Conservation (phyloP, 352 stramenopile species). For the Phytophthora megakarya region DNA sequence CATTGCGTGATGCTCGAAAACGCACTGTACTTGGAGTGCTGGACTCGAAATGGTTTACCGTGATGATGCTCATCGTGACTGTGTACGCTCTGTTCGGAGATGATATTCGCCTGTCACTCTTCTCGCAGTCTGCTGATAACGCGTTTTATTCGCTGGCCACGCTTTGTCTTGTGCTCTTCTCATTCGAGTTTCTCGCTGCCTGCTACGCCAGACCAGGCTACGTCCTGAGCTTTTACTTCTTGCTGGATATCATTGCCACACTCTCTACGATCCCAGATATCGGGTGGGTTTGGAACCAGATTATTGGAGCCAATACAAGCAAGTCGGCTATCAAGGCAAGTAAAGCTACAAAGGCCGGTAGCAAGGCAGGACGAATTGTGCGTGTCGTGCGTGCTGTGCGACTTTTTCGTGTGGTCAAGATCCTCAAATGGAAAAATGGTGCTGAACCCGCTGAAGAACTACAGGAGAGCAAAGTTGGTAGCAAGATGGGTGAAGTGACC, state of each 20-base stretch:
- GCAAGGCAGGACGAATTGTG: conserved; percentile 86
- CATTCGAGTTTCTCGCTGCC: conserved; percentile 86
- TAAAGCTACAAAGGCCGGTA: conserved; percentile 72
- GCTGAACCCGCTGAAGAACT: conserved; percentile 38
- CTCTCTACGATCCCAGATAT: conserved; percentile 88
- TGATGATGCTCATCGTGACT: conserved; percentile 91
- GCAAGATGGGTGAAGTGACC: conserved; percentile 89
- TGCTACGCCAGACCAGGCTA: conserved; percentile 80
- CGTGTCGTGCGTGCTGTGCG: conserved; percentile 81
- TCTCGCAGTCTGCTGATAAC: conserved; percentile 75
- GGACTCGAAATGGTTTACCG: conserved; percentile 74
- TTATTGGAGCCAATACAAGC: conserved; percentile 63
- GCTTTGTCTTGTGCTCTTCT: conserved; percentile 89
- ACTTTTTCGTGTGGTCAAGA: conserved; percentile 87
- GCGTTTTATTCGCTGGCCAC: conserved; percentile 86
- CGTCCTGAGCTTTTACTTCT: conserved; percentile 92
- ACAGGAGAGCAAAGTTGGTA: conserved; percentile 89
- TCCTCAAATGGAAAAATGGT: conserved; percentile 86
- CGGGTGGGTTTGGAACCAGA: conserved; percentile 77
- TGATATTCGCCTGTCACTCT: conserved; percentile 86
- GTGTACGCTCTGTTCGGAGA: conserved; percentile 93
- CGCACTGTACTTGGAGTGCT: conserved; percentile 53
- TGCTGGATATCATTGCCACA: conserved; percentile 84
- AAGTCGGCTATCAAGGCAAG: conserved; percentile 68
- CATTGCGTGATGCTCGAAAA: conserved; percentile 45